Conservation (phyloP, 176 grass and related monocot species). For the Eremochloa ophiuroides region DNA sequence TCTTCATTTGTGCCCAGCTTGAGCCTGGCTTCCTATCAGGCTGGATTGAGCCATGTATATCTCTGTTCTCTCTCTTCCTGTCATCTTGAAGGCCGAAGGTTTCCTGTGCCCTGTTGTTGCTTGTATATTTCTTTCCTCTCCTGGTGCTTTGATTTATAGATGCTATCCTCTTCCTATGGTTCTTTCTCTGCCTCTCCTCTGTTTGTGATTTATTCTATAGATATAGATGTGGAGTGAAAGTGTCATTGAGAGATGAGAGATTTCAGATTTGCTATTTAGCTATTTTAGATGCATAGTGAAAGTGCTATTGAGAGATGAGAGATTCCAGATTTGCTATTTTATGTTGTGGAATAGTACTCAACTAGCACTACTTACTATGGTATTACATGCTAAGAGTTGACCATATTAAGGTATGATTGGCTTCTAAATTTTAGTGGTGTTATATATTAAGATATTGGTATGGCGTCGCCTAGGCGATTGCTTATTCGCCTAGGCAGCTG, state of each 20-base stretch:
- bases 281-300: too few species aligned
- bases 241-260: too few species aligned
- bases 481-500: too few species aligned
- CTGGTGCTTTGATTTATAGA: background rate
- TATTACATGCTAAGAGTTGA: background rate
- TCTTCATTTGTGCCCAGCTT: background rate
- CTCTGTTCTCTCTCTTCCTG: background rate
- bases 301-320: background rate
- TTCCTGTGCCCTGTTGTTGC: background rate
- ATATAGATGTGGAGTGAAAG: background rate
- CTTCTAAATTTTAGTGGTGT: background rate
- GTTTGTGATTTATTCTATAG: background rate
- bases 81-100: background rate
- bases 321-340: background rate
- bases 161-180: background rate
- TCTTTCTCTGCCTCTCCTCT: background rate
- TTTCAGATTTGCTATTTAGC: too few species aligned
- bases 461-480: background rate
- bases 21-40: background rate
- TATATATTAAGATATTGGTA: background rate
- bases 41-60: background rate
- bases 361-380: background rate
- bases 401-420: background rate
- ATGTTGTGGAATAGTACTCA: background rate
- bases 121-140: background rate